These are phyloP conservation scores for Lablab purpureus DNA, from an alignment of 306 rosid genomes.

Conservation along the genomic window DNA sequence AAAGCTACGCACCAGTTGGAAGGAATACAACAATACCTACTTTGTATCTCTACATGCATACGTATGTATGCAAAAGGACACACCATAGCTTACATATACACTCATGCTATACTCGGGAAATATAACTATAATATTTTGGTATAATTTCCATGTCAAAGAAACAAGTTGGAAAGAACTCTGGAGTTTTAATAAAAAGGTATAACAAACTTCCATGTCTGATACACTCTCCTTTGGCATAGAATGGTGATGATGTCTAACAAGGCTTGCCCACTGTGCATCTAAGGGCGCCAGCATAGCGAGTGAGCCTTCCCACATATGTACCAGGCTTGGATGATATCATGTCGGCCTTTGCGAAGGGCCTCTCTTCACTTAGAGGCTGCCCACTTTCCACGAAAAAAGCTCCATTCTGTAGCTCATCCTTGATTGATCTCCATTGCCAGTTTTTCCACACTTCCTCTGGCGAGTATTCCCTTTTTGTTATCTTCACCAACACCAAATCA, in stretches of 20 bases:
- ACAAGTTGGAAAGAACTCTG: neutral
- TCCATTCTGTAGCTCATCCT: slow-evolving; percentile 71
- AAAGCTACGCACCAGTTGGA: neutral
- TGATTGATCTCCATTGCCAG: slow-evolving; percentile 89
- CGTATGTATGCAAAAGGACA: neutral
- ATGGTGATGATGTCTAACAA: slow-evolving; percentile 44
- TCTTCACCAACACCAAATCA: slow-evolving; percentile 53
- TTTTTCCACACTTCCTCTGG: slow-evolving; percentile 50
- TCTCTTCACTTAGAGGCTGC: neutral
- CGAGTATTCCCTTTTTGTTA: slow-evolving; percentile 71
- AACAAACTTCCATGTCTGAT: too few species aligned
- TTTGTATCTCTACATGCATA: neutral
- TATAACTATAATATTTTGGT: neutral
- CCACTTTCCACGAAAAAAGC: slow-evolving; percentile 71
- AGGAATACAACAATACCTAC: neutral
- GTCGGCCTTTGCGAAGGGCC: slow-evolving; percentile 49
- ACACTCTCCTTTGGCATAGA: too few species aligned
- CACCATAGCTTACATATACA: neutral
- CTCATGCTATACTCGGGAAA: neutral
- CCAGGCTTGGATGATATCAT: slow-evolving; percentile 67
- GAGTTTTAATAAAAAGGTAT: too few species aligned
- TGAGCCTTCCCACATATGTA: slow-evolving; percentile 53
- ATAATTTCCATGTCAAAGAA: neutral
- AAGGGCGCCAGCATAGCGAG: slow-evolving; percentile 63
- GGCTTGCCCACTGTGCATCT: slow-evolving; percentile 54